Base-by-base conservation (phyloP, 2,329 filamentous ascomycete genomes). In the Aspergillus unguis region DNA sequence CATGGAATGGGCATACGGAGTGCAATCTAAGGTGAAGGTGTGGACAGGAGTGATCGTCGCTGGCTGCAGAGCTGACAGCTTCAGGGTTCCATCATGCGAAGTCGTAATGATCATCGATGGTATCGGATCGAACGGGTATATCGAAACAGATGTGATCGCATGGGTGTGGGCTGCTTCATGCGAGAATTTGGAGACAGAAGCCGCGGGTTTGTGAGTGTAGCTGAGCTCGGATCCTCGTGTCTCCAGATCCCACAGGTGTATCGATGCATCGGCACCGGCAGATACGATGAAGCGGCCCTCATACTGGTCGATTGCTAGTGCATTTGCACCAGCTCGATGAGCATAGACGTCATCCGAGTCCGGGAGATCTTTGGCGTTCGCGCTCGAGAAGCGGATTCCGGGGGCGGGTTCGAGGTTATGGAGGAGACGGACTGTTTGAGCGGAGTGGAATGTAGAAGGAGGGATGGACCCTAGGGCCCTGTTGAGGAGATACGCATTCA, bases 241-340 rank as follows among this genome's bases (percentile, higher is more conserved):
- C 63, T 95, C 88, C 5, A 96, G 80, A 71, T 96, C 86, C 92
- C 92, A 96, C 42, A 96, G 74, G 60, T 85, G 88, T 64, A 96
- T 84, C 1, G 87, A 88, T 7, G 88, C 89, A 66, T 96, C 90
- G 4, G 89, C 86, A 29, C 92, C 91, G 3, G 90, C 92, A 0
- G 92, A 95, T 2, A 96, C 72, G 57, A 96, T 79, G 59, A 88
- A 85, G 65, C 85, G 79, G 3, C 88, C 90, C 57, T 94, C 88
- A 64, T 94, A 90, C 45, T 85, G 83, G 64, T 96, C 92, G 36
- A 96, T 80, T 0, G 87, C 85, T 37, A 96, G 75, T 36, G 86
- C 84, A 65, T 87, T 94, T 35, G 92, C 88, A 10, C 91, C 91
- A 3, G 88, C 82, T 49, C 83, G 80, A 70, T 96, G 91, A 1